Evolutionary conservation across 1,139 yeast genomes (phyloP), one percentile per base, ranked within the genome.

Genomic region (Nakaseomyces nivariensis): DNA sequence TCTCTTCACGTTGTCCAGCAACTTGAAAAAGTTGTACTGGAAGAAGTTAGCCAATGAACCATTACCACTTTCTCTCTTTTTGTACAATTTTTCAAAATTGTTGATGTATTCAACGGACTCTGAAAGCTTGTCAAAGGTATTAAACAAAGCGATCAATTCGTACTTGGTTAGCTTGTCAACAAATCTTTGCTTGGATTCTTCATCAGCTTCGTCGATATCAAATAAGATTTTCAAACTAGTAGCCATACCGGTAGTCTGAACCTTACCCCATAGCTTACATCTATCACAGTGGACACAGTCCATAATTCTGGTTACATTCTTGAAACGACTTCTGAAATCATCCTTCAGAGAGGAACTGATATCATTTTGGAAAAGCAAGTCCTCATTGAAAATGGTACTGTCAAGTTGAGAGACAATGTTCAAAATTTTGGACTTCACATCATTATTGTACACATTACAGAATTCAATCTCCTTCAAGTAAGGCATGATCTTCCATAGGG

Each of bases 261-360:
- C 78, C 68, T 94, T 92, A 17, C 98, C 98, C 98, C 98, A 92
- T 70, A 94, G 74, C 63, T 97, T 79, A 67, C 98, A 92, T 65
- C 97, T 77, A 67, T 92, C 98, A 71, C 98, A 92, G 37, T 96
- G 97, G 46, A 92, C 97, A 72, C 98, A 92, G 68, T 92, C 96
- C 97, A 94, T 92, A 48, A 92, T 80, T 48, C 87, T 85, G 33
- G 95, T 83, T 34, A 92, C 95, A 65, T 92, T 94, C 64, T 81
- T 82, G 67, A 92, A 94, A 52, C 95, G 82, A 43, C 78, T 69
- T 56, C 94, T 77, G 69, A 92, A 90, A 61, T 92, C 97, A 55
- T 84, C 81, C 58, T 86, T 84, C 22, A 74, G 61, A 31, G 58
- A 58, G 4, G 64, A 58, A 42, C 64, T 66, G 4, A 72, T 60